phyloP scores from a whole-genome alignment of 2,329 filamentous ascomycete species.

The Ceratocystis cubensis region DNA sequence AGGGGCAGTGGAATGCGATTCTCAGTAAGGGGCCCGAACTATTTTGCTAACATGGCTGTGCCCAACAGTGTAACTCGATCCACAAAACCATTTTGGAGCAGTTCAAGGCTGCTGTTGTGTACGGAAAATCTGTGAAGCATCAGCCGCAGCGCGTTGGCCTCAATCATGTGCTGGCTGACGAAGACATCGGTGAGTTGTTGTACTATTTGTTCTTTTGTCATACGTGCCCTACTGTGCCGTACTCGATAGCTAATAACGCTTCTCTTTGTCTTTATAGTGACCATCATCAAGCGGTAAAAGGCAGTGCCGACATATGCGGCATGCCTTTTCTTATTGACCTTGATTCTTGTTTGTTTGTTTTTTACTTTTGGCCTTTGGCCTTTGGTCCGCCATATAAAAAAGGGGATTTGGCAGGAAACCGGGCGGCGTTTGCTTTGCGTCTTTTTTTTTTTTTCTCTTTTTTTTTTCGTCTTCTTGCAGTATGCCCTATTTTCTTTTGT shows the following conservation, averaged over 20 bases:
- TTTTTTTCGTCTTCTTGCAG: not conserved
- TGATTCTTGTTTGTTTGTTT: slow-evolving; percentile 7
- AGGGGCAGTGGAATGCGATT: too few relatives aligned
- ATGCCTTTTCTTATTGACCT: not conserved
- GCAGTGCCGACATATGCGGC: not conserved
- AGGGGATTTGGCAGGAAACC: slow-evolving; percentile 3
- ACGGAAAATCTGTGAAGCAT: slow-evolving; percentile 96
- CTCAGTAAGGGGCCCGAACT: too few relatives aligned
- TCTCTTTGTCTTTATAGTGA: slow-evolving; percentile 13
- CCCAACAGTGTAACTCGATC: slow-evolving; percentile 75
- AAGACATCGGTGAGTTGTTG: slow-evolving; percentile 65
- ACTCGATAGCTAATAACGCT: not conserved
- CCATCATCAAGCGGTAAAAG: slow-evolving; percentile 21
- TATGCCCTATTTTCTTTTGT: not conserved
- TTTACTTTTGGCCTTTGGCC: not conserved
- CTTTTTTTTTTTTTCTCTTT: not conserved
- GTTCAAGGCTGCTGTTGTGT: slow-evolving; percentile 91
- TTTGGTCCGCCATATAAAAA: slow-evolving; percentile 2
- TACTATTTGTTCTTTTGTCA: not conserved
- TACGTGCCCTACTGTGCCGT: not conserved
- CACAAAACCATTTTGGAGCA: slow-evolving; percentile 92
- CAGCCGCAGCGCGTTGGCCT: slow-evolving; percentile 93
- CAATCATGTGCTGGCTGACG: slow-evolving; percentile 80
- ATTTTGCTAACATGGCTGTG: slow-evolving; percentile 4
- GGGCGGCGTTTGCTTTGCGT: slow-evolving; percentile 12